These are phyloP conservation scores for Penicillium oxalicum DNA, from an alignment of 2,329 filamentous ascomycete species.

Conservation along the genomic window DNA sequence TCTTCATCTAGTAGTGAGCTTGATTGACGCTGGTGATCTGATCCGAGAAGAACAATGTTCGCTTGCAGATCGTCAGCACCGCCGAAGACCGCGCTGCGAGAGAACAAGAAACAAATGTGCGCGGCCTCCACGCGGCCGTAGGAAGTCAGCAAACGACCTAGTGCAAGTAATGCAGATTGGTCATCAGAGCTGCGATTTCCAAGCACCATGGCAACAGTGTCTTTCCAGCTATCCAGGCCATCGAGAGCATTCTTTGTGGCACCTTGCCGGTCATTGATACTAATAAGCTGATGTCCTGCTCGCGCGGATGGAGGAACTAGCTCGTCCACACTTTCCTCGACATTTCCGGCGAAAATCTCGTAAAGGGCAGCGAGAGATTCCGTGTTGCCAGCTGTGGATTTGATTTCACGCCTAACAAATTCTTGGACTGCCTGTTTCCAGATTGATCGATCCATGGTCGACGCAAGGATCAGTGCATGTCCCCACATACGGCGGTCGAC, in stretches of 20 bases:
- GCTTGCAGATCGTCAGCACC: conserved; percentile 75
- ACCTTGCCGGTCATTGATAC: conserved; percentile 57
- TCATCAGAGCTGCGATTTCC: conserved; percentile 84
- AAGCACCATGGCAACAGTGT: conserved; percentile 77
- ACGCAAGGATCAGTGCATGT: conserved; percentile 89
- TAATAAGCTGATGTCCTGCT: conserved; percentile 85
- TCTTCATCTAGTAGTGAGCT: conserved; percentile 74
- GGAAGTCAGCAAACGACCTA: conserved; percentile 74
- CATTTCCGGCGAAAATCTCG: conserved; percentile 87
- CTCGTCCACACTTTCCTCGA: conserved; percentile 91
- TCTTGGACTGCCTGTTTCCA: conserved; percentile 94
- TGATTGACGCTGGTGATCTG: conserved; percentile 67
- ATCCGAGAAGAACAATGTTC: conserved; percentile 77
- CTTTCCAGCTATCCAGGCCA: conserved; percentile 88
- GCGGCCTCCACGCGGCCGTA: conserved; percentile 89
- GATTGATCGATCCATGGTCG: conserved; percentile 62
- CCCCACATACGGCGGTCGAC: conserved; percentile 94
- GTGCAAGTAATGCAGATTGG: conserved; percentile 65
- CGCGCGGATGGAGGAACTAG: conserved; percentile 88
- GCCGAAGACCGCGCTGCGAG: conserved; percentile 65
- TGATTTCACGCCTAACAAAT: conserved; percentile 92
- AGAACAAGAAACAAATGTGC: conserved; percentile 90
- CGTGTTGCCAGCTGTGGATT: conserved; percentile 69
- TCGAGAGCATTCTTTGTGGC: conserved; percentile 67
- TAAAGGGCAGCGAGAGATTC: conserved; percentile 88